Percentiles rank a stretch among this genome's conserved stretches.
Conservation (phyloP, 2,329 filamentous ascomycete genomes). For the Esteya vermicola region DNA sequence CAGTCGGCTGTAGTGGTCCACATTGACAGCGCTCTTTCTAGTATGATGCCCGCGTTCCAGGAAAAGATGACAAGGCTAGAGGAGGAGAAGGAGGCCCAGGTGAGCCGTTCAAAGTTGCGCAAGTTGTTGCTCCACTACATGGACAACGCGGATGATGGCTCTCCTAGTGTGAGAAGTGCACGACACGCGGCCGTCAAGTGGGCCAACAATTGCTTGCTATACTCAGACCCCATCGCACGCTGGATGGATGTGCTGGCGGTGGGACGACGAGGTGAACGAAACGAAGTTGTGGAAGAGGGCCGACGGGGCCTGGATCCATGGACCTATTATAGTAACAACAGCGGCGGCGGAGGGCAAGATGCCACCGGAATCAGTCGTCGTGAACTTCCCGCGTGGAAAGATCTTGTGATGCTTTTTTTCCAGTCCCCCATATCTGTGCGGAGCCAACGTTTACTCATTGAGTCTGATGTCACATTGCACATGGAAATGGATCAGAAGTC, state of each 20-base stretch:
- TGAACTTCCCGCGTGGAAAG: constrained; percentile 35
- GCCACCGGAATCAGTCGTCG: constrained; percentile 28
- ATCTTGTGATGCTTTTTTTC: too few relatives aligned
- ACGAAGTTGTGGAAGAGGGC: constrained; percentile 81
- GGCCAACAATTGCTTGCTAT: constrained; percentile 77
- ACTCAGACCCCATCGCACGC: constrained; percentile 61
- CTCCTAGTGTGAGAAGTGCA: constrained; percentile 52
- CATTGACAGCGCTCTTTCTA: constrained; percentile 79
- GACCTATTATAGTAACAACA: constrained; percentile 32
- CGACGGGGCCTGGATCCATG: constrained; percentile 68
- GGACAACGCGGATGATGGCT: constrained; percentile 29
- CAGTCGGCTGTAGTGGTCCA: constrained; percentile 66
- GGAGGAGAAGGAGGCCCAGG: too few relatives aligned
- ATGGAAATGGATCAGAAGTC: constrained; percentile 26
- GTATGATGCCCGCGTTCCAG: constrained; percentile 39
- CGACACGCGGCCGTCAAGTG: constrained; percentile 76
- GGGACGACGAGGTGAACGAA: constrained; percentile 51
- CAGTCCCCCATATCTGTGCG: too few relatives aligned
- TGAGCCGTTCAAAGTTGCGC: too few relatives aligned
- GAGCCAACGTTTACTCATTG: too few relatives aligned
- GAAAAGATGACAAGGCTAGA: constrained; percentile 4
- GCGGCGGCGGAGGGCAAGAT: too few relatives aligned
- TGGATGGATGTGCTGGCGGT: constrained; percentile 84
- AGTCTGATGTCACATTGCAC: neutral
- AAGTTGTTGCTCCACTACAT: constrained; percentile 56